Conservation (phyloP, 2,329 filamentous ascomycete species). For the Trichophyton verrucosum region DNA sequence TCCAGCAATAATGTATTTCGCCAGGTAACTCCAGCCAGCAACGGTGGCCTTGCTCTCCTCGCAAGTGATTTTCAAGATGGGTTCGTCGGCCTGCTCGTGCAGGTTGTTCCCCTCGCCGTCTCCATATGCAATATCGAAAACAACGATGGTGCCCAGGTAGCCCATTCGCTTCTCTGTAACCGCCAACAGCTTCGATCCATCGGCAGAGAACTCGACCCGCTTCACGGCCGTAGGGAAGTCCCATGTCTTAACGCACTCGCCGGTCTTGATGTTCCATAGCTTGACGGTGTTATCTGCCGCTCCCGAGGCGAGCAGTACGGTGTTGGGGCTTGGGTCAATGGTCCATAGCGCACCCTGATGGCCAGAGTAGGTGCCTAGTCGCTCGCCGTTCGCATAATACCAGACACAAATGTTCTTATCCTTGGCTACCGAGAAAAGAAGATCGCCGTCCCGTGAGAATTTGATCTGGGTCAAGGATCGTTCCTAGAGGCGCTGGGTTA, state of each 20-base stretch:
- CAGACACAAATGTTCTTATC: constrained; percentile 95
- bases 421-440: constrained; percentile 91
- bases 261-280: constrained; percentile 90
- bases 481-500: constrained; percentile 43
- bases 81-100: constrained; percentile 74
- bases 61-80: constrained; percentile 74
- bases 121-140: constrained; percentile 78
- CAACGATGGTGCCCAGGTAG: constrained; percentile 84
- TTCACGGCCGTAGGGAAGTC: constrained; percentile 96
- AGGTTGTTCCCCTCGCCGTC: constrained; percentile 40
- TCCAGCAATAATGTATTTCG: constrained; percentile 91
- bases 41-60: constrained; percentile 95
- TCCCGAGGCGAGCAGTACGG: constrained; percentile 81
- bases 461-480: constrained; percentile 90
- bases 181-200: constrained; percentile 77
- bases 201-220: constrained; percentile 92
- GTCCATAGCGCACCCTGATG: constrained; percentile 99
- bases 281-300: constrained; percentile 97
- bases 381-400: constrained; percentile 96
- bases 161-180: constrained; percentile 99
- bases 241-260: constrained; percentile 91
- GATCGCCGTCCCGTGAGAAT: constrained; percentile 91
- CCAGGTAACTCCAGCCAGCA: constrained; percentile 88
- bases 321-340: constrained; percentile 88
- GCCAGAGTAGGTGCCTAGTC: constrained; percentile 89